Percentiles rank a stretch among this genome's conserved stretches.
phyloP scores from a whole-genome alignment of 495 filamentous ascomycete genomes.

The Neurospora tetraspora region DNA sequence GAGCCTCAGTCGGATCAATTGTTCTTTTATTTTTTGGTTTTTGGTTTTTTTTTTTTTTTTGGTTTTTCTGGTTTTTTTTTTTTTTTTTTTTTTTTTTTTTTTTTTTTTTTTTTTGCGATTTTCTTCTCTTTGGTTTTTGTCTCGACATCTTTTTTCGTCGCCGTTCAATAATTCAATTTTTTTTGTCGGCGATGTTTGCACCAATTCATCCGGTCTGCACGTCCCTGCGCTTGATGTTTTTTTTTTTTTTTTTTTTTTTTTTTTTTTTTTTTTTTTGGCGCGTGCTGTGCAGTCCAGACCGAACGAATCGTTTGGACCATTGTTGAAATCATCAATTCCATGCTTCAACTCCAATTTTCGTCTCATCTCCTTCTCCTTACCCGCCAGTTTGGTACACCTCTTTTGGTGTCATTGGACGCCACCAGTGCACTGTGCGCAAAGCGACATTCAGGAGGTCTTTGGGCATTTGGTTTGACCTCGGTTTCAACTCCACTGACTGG shows the following conservation, averaged over 20 bases:
- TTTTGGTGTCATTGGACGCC: neutral
- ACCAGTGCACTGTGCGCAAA: neutral
- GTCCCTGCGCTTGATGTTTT: neutral
- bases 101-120: constrained; percentile 1
- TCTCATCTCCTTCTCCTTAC: neutral
- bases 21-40: neutral
- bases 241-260: no score
- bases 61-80: neutral
- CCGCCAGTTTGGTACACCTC: neutral
- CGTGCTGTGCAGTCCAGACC: neutral
- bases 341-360: no score
- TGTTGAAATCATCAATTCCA: neutral
- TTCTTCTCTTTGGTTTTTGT: neutral
- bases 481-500: neutral
- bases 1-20: constrained; percentile 8
- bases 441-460: neutral
- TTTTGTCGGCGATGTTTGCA: neutral
- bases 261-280: no score
- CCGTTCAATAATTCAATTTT: neutral
- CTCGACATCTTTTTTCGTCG: neutral
- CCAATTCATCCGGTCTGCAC: neutral
- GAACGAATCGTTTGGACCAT: neutral
- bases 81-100: no score
- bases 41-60: neutral
- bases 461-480: neutral